Evolutionary conservation across 495 filamentous ascomycete species (phyloP), one percentile per base, ranked within the genome.

Genomic region (Aspergillus olivimuriae): DNA sequence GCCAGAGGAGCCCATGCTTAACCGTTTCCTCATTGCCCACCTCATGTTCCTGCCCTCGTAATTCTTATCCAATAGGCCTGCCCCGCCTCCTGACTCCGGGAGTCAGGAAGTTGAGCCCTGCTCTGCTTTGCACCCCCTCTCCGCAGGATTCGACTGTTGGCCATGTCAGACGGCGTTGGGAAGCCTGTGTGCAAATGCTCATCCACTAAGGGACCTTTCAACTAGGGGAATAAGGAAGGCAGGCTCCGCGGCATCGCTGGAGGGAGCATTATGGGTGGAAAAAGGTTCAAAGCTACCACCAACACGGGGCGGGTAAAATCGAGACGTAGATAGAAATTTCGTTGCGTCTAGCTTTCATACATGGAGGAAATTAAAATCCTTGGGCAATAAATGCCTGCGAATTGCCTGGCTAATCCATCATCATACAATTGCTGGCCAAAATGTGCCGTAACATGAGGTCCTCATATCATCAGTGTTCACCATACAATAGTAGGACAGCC

Each of bases 381-480:
- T 34, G 31, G 31, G 31, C 31, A 4, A 34, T 34, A 34, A 34
- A 34, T 34, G 31, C 31, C 7, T 34, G 31, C 31, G 11, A 34
- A 34, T 11, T 34, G 31, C 31, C 31, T 34, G 31, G 31, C 31
- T 34, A 34, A 34, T 34, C 31, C 31, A 6, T n/a, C 31, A 34
- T 34, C 31, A 34, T 16, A 34, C 17, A 34, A 34, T 34, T 34
- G 31, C 31, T 34, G 31, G 31, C 31, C 8, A n/a, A 34, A 34
- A 34, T n/a, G 31, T 34, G 31, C 31, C 7, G 31, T 34, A 34
- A 34, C 17, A 34, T 16, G 31, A 34, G 14, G 7, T 34, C 31
- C 31, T n/a, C 31, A 34, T 34, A 34, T 34, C 31, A 34, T 34
- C 31, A 34, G 31, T 34, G 31, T 34, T 34, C 31, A 33, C 31